Evolutionary conservation across 257 asterid species (phyloP).

Genomic region (Solanum tarijense): DNA sequence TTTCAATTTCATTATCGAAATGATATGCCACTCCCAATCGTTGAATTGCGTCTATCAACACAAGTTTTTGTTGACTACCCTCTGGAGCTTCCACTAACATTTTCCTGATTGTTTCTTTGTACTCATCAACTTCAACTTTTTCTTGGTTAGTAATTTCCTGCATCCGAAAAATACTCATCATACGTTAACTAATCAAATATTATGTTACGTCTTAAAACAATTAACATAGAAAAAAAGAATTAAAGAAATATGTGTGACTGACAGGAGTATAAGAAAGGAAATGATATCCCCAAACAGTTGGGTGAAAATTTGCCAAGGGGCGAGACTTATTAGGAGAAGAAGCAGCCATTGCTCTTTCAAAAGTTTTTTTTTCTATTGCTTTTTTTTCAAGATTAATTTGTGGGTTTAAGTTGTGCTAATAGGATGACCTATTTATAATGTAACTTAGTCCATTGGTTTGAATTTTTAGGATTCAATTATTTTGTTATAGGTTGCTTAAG

Average conservation of each 20-base stretch:
- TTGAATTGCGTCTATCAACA: conserved; percentile 2
- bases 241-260: neutral
- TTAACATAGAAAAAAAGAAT: neutral
- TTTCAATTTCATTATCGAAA: conserved; percentile 9
- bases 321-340: neutral
- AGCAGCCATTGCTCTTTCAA: neutral
- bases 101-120: neutral
- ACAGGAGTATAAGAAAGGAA: neutral
- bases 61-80: neutral
- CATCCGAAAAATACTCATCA: neutral
- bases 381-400: no score
- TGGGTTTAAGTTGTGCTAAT: neutral
- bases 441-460: neutral
- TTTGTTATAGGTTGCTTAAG: no score
- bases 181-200: neutral
- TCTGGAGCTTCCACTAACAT: neutral
- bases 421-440: neutral
- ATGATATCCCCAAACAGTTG: neutral
- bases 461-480: no score
- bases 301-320: neutral
- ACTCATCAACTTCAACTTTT: neutral
- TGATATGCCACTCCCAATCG: conserved; percentile 12
- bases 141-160: neutral
- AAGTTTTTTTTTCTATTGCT: no score
- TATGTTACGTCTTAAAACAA: neutral